phyloP scores from a whole-genome alignment of 2,329 filamentous ascomycete species.

The Fusarium agapanthi region DNA sequence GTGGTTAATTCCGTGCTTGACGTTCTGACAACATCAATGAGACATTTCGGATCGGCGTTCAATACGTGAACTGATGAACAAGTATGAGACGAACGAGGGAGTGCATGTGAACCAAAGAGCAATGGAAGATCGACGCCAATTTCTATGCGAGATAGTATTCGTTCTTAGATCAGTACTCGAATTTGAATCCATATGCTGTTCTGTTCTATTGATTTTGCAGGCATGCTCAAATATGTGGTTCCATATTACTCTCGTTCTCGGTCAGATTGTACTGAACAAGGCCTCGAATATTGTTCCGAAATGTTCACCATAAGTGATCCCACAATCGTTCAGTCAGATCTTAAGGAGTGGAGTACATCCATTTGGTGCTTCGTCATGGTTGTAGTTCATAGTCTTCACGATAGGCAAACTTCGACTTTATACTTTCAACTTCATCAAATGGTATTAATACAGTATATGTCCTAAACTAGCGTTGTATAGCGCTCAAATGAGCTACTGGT shows the following conservation, averaged over 20 bases:
- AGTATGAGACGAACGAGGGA: background rate
- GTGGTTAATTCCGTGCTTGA: fast-evolving
- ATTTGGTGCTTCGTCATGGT: too few relatives aligned
- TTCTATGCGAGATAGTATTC: fast-evolving
- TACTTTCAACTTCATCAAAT: too few relatives aligned
- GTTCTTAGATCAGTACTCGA: background rate
- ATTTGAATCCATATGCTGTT: background rate
- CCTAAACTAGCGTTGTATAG: too few relatives aligned
- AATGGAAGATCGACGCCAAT: background rate
- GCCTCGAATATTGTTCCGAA: background rate
- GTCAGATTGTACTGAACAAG: background rate
- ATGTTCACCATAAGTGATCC: fast-evolving
- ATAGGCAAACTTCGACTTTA: too few relatives aligned
- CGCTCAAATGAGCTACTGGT: too few relatives aligned
- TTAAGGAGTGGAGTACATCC: too few relatives aligned
- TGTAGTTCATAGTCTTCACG: fast-evolving
- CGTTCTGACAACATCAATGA: background rate
- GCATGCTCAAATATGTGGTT: background rate
- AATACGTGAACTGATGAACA: background rate
- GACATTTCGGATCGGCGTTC: fast-evolving
- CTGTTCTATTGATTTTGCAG: background rate
- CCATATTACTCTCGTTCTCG: too few relatives aligned
- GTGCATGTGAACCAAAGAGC: too few relatives aligned
- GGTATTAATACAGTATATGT: too few relatives aligned
- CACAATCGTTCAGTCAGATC: fast-evolving